A percentile compares a stretch with the other conserved stretches of the same genome.
Conservation (phyloP, 2,329 filamentous ascomycete species). For the Phymatotrichopsis omnivora region DNA sequence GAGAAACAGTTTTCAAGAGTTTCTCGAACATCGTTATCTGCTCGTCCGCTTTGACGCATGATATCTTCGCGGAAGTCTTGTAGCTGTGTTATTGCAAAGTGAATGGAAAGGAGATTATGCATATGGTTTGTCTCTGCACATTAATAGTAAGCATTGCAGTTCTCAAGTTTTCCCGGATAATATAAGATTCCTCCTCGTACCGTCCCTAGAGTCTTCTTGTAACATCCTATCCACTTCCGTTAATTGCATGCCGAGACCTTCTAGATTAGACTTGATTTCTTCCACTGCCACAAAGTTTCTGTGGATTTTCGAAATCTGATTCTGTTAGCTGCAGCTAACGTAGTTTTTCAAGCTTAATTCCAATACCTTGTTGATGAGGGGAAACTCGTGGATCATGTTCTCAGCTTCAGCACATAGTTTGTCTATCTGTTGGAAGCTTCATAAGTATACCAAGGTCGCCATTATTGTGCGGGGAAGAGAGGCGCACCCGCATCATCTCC, state of each 20-base stretch:
- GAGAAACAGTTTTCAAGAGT: slow-evolving; percentile 87
- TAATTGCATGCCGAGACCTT: slow-evolving; percentile 73
- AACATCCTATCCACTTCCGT: slow-evolving; percentile 67
- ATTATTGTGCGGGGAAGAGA: background rate
- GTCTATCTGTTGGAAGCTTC: slow-evolving; percentile 53
- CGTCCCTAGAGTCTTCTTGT: slow-evolving; percentile 68
- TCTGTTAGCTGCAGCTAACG: slow-evolving; percentile 7
- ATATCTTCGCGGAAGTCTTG: slow-evolving; percentile 92
- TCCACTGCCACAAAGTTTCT: slow-evolving; percentile 92
- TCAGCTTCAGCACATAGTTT: slow-evolving; percentile 94
- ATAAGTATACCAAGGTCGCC: slow-evolving; percentile 1
- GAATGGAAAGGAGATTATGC: slow-evolving; percentile 77
- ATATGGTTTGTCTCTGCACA: slow-evolving; percentile 62
- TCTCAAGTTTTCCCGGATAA: background rate
- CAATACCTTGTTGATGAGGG: slow-evolving; percentile 65
- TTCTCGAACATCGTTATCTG: slow-evolving; percentile 62
- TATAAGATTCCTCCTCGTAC: slow-evolving; percentile 11
- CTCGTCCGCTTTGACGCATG: slow-evolving; percentile 84
- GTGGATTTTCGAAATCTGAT: slow-evolving; percentile 69
- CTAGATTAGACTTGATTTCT: slow-evolving; percentile 82
- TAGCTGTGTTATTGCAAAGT: slow-evolving; percentile 85
- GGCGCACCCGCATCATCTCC: slow-evolving; percentile 70
- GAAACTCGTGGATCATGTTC: slow-evolving; percentile 94
- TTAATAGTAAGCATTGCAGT: too few relatives aligned
- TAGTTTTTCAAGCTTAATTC: background rate